These are phyloP conservation scores for Penicillium coffeae DNA, from an alignment of 495 filamentous ascomycete genomes.

Conservation along the genomic window DNA sequence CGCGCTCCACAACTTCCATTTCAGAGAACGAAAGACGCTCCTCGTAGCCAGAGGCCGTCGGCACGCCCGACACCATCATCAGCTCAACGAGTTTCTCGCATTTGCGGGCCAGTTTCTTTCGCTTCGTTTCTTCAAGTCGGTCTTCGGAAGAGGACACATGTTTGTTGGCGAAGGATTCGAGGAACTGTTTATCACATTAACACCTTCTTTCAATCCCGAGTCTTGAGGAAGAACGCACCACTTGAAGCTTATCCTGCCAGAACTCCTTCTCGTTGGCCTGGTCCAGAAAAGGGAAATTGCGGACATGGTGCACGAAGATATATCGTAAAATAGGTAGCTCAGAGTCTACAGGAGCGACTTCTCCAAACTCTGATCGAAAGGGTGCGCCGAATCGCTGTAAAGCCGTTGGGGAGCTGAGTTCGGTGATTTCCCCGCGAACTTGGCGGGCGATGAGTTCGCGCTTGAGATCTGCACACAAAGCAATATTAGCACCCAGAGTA, in stretches of 20 bases:
- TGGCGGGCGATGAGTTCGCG: conserved; percentile 89
- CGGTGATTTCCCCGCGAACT: conserved; percentile 80
- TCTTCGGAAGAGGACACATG: conserved; percentile 97
- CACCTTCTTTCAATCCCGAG: conserved; percentile 1
- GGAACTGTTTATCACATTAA: conserved; percentile 56
- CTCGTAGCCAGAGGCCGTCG: conserved; percentile 94
- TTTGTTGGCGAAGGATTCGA: conserved; percentile 97
- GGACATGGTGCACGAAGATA: conserved; percentile 96
- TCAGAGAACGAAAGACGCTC: conserved; percentile 94
- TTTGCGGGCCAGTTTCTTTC: conserved; percentile 86
- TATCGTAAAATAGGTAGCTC: conserved; percentile 92
- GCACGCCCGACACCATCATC: conserved; percentile 98
- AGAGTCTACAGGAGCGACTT: conserved; percentile 88
- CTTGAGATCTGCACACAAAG: conserved; percentile 71
- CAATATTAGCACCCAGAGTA: not conserved
- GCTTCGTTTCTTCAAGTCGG: conserved; percentile 91
- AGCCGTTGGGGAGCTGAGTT: conserved; percentile 90
- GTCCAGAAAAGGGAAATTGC: conserved; percentile 96
- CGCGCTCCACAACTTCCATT: conserved; percentile 90
- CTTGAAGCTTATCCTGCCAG: conserved; percentile 97
- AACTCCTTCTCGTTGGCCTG: conserved; percentile 97
- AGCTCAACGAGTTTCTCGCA: conserved; percentile 92
- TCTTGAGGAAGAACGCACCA: conserved; percentile 54
- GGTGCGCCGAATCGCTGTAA: conserved; percentile 93
- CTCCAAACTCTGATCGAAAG: conserved; percentile 86